Percentiles rank a stretch among this genome's conserved stretches.
Conservation (phyloP, 768 basidiomycete species). For the Pleurotus salmoneostramineus region DNA sequence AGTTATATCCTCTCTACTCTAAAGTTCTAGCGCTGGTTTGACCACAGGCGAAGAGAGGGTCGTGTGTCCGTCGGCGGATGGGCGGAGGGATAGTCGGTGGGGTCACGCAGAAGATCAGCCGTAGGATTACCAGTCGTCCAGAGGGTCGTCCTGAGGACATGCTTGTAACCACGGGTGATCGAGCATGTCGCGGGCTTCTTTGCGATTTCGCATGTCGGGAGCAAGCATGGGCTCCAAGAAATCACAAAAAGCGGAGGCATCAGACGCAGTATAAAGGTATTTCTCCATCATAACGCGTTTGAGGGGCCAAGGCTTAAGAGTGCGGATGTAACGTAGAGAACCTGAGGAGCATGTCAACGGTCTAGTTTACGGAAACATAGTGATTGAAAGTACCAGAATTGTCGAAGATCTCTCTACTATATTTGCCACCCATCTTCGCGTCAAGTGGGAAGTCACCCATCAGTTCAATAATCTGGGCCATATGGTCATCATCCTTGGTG, state of each 20-base stretch:
- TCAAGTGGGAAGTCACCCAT: slow-evolving; percentile 73
- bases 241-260: slow-evolving; percentile 54
- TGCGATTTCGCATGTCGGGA: slow-evolving; percentile 64
- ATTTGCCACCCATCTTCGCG: slow-evolving; percentile 81
- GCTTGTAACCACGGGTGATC: slow-evolving; percentile 67
- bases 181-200: slow-evolving; percentile 68
- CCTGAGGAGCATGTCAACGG: slow-evolving; percentile 32
- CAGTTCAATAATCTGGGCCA: slow-evolving; percentile 93
- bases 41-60: neutral
- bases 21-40: neutral
- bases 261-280: slow-evolving; percentile 63
- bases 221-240: slow-evolving; percentile 78
- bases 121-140: neutral
- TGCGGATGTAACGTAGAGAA: slow-evolving; percentile 65
- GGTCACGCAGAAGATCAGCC: too few species aligned
- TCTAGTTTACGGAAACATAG: neutral
- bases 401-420: slow-evolving; percentile 83
- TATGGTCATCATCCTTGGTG: slow-evolving; percentile 92
- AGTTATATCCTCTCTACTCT: slow-evolving; percentile 7
- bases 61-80: neutral
- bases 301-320: slow-evolving; percentile 78
- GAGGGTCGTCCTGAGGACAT: slow-evolving; percentile 13
- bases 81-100: neutral
- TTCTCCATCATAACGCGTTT: slow-evolving; percentile 86
- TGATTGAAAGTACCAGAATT: slow-evolving; percentile 39